These are phyloP conservation scores for Aspergillus biplanus DNA, from an alignment of 495 filamentous ascomycete species.

Conservation along the genomic window DNA sequence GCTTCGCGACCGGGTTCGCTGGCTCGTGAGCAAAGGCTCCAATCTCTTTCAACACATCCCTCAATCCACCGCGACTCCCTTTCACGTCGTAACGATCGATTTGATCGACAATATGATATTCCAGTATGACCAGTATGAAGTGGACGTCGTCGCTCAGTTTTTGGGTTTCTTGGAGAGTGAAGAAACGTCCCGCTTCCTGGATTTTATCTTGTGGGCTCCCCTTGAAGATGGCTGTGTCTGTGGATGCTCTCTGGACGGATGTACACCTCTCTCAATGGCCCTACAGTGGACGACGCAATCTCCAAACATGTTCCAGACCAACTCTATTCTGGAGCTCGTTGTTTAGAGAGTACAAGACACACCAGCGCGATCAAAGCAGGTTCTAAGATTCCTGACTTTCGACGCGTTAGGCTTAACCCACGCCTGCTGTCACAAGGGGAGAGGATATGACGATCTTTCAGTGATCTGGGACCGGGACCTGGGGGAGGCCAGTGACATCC, in stretches of 20 bases:
- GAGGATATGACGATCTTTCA: not conserved
- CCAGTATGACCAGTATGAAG: not conserved
- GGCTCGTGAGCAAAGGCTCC: slow-evolving; percentile 1
- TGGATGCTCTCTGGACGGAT: not conserved
- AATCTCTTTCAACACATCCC: not conserved
- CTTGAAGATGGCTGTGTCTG: slow-evolving; percentile 5
- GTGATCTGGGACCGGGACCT: not conserved
- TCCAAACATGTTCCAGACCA: too few species aligned
- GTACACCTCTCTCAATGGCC: slow-evolving; percentile 2
- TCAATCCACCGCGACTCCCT: not conserved
- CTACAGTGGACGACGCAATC: not conserved
- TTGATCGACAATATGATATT: not conserved
- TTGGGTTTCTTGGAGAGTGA: not conserved
- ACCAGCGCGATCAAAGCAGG: not conserved
- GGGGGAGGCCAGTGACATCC: not conserved
- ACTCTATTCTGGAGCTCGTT: not conserved
- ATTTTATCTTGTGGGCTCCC: not conserved
- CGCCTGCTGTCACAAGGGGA: not conserved
- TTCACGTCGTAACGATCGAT: not conserved
- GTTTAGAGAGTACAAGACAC: not conserved
- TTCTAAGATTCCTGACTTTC: slow-evolving; percentile 5
- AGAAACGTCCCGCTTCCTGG: not conserved
- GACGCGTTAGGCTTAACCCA: slow-evolving; percentile 6
- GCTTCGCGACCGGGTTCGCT: not conserved
- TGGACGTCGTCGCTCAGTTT: not conserved